These are phyloP conservation scores for Neocucurbitaria cava DNA, from an alignment of 2,329 filamentous ascomycete species.

Conservation along the genomic window DNA sequence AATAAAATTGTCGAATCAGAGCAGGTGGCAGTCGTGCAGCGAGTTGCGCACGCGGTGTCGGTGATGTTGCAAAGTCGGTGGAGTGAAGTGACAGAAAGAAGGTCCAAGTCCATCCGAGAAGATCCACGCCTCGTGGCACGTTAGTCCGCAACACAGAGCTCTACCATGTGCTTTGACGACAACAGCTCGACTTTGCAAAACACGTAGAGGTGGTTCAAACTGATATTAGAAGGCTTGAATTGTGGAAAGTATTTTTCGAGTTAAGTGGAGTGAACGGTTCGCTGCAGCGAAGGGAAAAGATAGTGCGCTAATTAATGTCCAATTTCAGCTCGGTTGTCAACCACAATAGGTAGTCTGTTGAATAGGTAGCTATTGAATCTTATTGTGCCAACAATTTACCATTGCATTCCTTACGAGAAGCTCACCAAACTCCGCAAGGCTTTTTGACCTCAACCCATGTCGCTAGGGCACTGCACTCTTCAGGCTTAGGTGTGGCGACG, in stretches of 20 bases:
- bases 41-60: constrained; percentile 29
- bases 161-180: constrained; percentile 13
- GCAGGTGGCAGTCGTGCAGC: constrained; percentile 19
- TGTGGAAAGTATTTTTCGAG: constrained; percentile 30
- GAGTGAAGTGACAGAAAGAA: constrained; percentile 42
- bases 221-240: constrained; percentile 10
- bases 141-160: constrained; percentile 30
- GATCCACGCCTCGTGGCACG: constrained; percentile 46
- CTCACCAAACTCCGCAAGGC: neutral
- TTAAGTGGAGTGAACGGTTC: constrained; percentile 38
- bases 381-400: neutral
- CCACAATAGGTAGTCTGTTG: too few relatives aligned
- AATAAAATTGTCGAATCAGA: constrained; percentile 8
- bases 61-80: constrained; percentile 31
- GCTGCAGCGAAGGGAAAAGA: constrained; percentile 35
- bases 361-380: too few relatives aligned
- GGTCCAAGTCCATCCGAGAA: constrained; percentile 40
- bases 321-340: constrained; percentile 49
- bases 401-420: neutral
- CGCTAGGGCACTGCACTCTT: too few relatives aligned
- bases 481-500: too few relatives aligned
- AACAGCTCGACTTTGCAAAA: constrained; percentile 21
- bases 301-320: constrained; percentile 40
- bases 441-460: too few relatives aligned
- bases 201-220: constrained; percentile 16